A percentile compares a stretch with the other conserved stretches of the same genome.
Conservation (phyloP, 148 eudicot species). For the Rhododendron kiyosumense region DNA sequence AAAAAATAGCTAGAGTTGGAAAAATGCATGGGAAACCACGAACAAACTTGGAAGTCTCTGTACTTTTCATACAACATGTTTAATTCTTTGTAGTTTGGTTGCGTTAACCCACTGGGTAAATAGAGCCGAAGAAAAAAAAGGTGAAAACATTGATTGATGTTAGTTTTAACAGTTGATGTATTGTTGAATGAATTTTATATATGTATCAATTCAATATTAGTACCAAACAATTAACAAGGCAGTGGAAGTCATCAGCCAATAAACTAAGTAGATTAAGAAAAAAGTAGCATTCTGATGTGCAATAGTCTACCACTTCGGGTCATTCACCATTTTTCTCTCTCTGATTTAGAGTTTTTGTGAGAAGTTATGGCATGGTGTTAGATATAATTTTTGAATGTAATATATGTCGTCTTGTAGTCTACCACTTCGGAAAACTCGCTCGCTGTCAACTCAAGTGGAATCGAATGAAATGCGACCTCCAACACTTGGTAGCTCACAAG, state of each 20-base stretch:
- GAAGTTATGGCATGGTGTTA: no score
- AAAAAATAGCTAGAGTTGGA: not conserved
- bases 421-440: no score
- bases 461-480: no score
- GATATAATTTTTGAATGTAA: no score
- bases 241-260: not conserved
- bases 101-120: conserved; percentile 43
- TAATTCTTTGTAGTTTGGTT: conserved; percentile 37
- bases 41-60: conserved; percentile 15
- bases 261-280: not conserved
- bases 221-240: not conserved
- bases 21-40: not conserved
- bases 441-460: no score
- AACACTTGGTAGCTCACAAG: no score
- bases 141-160: not conserved
- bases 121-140: not conserved
- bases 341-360: no score
- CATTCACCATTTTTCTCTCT: no score
- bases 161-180: not conserved
- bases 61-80: conserved; percentile 10
- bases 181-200: not conserved
- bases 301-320: no score
- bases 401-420: no score
- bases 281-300: not conserved
- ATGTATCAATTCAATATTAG: not conserved